Evolutionary conservation across 345 rosid genomes (phyloP), one percentile per base, ranked within the genome.

Genomic region (Clarkia xantiana): DNA sequence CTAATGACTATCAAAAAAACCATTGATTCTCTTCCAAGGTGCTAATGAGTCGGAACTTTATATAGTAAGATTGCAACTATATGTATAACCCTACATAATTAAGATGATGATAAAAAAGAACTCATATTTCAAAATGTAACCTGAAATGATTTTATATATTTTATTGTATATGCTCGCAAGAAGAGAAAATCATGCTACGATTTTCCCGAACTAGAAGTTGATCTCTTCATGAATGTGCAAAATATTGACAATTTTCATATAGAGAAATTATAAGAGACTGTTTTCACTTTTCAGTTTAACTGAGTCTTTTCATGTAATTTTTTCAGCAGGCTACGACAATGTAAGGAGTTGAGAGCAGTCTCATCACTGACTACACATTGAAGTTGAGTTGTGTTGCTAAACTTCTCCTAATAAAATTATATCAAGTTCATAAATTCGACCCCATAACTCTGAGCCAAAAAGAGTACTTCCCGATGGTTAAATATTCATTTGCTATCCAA

Each of bases 1-100:
- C n/a, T 74, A 36, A 79, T 90, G 96, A 90, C 96, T 0, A 96
- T 90, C 5, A 82, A 76, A 72, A 96, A 90, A 71, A 90, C 96
- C 34, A 60, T 90, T 1, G 96, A 90, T 67, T 90, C 86, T 67
- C 86, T 94, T 1, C 94, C 96, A 12, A 76, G 94, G 53, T 90
- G 98, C 49, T 91, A 74, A 62, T 96, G 98, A 19, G 82, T 83
- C 40, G 98, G 98, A 11, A 70, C 77, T 34, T 69, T 96, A 76
- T 76, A 81, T 34, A 96, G 98, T 90, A 79, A 0, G 2, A 7
- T 3, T 29, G 40, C 11, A 20, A 47, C 20, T 29, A 25, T 12
- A 6, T 34, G 5, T 12, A n/a, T 10, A 36, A 17, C 18, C 1
- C 10, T 38, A 20, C 14, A 17, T 2, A n/a, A 5, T 17, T 2